Evolutionary conservation across 202 grass and related monocot genomes (phyloP), one percentile per base, ranked within the genome.

Genomic region (Elaeis oleifera): DNA sequence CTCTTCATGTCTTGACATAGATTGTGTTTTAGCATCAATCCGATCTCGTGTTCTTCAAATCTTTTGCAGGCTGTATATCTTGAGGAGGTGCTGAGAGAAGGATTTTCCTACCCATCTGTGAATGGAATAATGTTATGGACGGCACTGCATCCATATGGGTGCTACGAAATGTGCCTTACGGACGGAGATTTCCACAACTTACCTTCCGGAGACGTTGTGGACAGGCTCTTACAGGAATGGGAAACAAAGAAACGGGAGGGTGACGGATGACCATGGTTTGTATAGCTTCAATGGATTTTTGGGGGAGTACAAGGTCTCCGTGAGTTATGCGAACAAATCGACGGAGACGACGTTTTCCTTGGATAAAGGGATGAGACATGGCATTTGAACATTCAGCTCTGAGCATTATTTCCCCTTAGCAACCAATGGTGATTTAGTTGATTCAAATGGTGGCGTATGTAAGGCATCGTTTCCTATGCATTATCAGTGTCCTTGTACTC

Each of bases 161-260:
- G 91, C 81, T 96, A 96, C 63, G 78, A 90, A 59, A 96, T 96
- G 91, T 96, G 91, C 72, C 76, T 96, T 3, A 96, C 87, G 0
- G 81, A 90, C 49, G 61, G 26, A 16, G 79, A 72, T 16, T 64
- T 90, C 15, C 54, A 5, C 50, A 96, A 96, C 74, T 71, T 96
- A 1, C 87, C 86, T 0, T 25, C 87, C 0, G 91, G 91, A 15
- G 91, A 96, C 31, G 88, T 75, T 17, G 84, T 90, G 3, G 87
- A 96, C 54, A 68, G 64, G 64, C 81, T 96, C 1, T 67, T 96
- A 9, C 28, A 14, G 16, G 91, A 96, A 59, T 90, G 91, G 91
- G 63, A 75, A 53, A 90, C 83, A 16, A 78, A 52, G 71, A 96
- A 62, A 60, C 67, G 49, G 58, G 65, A 0, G 91, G 91, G 16